phyloP scores from a whole-genome alignment of 2,329 filamentous ascomycete species.

The Talaromyces piceae region DNA sequence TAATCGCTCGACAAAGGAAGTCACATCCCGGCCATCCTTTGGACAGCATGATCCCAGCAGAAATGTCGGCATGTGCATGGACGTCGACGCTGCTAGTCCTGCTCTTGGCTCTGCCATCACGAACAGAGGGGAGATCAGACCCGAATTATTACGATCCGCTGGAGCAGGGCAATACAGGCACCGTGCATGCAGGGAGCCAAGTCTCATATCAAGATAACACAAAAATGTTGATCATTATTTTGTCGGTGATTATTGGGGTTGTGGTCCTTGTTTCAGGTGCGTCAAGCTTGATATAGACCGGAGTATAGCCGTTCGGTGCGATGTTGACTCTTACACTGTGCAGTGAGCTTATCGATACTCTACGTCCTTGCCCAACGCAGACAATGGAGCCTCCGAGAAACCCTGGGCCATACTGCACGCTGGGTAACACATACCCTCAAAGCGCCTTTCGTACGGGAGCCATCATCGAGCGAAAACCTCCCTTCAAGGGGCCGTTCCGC shows the following conservation, averaged over 20 bases:
- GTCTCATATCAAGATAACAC: not conserved
- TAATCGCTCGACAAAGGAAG: not conserved
- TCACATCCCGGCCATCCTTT: not conserved
- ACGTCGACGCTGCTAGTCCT: not conserved
- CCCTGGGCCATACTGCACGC: constrained; percentile 59
- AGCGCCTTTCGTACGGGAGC: constrained; percentile 18
- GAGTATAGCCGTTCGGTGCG: no score
- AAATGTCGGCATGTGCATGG: not conserved
- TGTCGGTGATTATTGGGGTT: constrained; percentile 6
- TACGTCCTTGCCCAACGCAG: constrained; percentile 78
- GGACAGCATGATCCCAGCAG: no score
- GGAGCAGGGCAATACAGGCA: not conserved
- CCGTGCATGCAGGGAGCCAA: not conserved
- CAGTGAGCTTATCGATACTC: constrained; percentile 58
- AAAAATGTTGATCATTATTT: constrained; percentile 1
- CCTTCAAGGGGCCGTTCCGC: not conserved
- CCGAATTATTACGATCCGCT: not conserved
- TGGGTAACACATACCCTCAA: constrained; percentile 19
- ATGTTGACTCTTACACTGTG: constrained; percentile 11
- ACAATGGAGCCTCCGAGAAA: constrained; percentile 72
- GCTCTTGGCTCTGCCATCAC: not conserved
- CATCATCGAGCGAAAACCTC: constrained; percentile 13
- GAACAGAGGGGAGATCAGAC: not conserved
- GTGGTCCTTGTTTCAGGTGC: constrained; percentile 3
- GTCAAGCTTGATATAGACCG: not conserved